Evolutionary conservation across 2,329 filamentous ascomycete genomes (phyloP), one percentile per base, ranked within the genome.

Genomic region (Calonectria leucothoes): DNA sequence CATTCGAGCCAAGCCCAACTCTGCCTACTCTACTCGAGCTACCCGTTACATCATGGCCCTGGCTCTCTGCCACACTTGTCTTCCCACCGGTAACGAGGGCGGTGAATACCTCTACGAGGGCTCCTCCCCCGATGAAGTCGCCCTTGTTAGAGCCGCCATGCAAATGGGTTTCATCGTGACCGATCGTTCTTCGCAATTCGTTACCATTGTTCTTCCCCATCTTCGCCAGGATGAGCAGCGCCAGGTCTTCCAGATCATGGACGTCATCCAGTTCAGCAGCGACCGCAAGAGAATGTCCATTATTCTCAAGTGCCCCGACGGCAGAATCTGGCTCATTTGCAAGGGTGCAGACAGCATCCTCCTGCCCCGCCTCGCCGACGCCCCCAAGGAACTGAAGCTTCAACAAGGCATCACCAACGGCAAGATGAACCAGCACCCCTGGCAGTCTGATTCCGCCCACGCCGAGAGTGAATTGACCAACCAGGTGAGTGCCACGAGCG

Each of bases 271-370:
- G 81, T 98, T 98, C 79, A 97, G 94, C 74, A 97, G 94, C 84
- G 92, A 93, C 75, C 90, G 96, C 27, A 98, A 98, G 85, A 90
- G 96, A 51, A 98, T 98, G 96, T 96, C 95, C 0, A 92, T 98
- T 51, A 85, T 98, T 31, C 91, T 98, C 2, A 92, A 94, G 20
- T 95, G 95, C 82, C 95, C 96, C 0, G 94, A 98, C 79, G 91
- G 93, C 1, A 91, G 93, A 20, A 92, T 98, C 66, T 96, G 93
- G 80, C 87, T 98, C 2, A 93, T 98, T 76, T 97, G 94, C 85
- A 98, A 98, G 83, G 96, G 96, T 7, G 96, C 96, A 3, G 96
- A 98, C 82, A 96, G 94, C 0, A 91, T 92, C 8, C 91, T 98
- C 70, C 90, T 97, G 80, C 93, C 94, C 42, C 90, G 95, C 5